phyloP scores from a whole-genome alignment of 495 filamentous ascomycete species.

The Lichenothelia convexa region DNA sequence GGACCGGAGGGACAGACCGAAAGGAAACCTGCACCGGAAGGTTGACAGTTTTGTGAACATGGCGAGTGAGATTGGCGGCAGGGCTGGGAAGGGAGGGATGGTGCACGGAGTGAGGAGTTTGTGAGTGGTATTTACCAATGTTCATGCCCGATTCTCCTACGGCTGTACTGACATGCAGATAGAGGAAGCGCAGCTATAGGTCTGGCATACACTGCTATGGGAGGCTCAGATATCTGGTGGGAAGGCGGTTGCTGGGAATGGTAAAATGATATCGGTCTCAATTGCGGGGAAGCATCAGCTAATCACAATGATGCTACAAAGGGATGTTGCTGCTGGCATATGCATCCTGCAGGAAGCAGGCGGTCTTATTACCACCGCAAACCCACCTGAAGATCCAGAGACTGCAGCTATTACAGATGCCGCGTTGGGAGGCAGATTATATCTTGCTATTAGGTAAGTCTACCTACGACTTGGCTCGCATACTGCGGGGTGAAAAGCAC shows the following conservation, averaged over 20 bases:
- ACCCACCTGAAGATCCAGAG: constrained; percentile 35
- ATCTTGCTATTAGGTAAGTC: constrained; percentile 41
- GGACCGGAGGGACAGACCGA: constrained; percentile 39
- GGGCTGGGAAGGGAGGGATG: constrained; percentile 45
- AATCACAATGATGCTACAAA: too few species aligned
- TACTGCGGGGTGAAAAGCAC: background rate
- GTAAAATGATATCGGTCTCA: too few species aligned
- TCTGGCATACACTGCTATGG: constrained; percentile 38
- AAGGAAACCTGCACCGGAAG: constrained; percentile 46
- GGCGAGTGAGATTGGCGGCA: constrained; percentile 39
- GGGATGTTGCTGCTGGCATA: constrained; percentile 36
- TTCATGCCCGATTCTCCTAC: background rate
- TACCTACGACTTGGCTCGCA: background rate
- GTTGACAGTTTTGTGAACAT: constrained; percentile 53
- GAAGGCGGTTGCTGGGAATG: constrained; percentile 42
- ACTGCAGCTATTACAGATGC: constrained; percentile 38
- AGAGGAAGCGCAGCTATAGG: constrained; percentile 34
- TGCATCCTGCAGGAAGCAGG: constrained; percentile 40
- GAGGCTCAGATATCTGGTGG: constrained; percentile 39
- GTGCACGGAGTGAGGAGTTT: constrained; percentile 39
- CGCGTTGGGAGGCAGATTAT: constrained; percentile 40
- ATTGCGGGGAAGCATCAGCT: constrained; percentile 1
- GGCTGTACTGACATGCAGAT: background rate
- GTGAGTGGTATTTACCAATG: constrained; percentile 25
- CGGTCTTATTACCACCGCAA: constrained; percentile 46